Conservation (phyloP, 441 rosid species). For the Erysimum cheiri region DNA sequence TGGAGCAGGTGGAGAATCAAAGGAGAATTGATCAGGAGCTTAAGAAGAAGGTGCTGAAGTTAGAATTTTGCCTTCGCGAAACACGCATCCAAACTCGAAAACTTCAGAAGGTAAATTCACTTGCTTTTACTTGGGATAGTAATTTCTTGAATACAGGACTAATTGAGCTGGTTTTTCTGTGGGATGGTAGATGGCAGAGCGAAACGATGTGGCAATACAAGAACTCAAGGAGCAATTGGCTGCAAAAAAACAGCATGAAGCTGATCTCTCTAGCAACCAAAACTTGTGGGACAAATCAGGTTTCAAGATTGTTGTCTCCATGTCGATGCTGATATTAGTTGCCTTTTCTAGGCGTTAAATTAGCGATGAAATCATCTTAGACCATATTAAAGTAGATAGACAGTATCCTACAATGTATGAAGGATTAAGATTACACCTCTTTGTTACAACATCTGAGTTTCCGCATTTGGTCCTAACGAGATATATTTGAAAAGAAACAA, state of each 20-base stretch:
- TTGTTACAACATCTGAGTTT: conserved; percentile 32
- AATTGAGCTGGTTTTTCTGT: conserved; percentile 4
- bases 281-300: conserved; percentile 90
- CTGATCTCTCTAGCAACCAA: conserved; percentile 48
- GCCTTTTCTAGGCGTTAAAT: conserved; percentile 69
- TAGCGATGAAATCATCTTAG: not conserved
- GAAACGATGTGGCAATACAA: conserved; percentile 79
- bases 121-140: conserved; percentile 18
- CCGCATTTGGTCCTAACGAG: conserved; percentile 27
- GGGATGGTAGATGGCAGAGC: conserved; percentile 75
- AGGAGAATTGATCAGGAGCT: conserved; percentile 85
- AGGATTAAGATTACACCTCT: conserved; percentile 28
- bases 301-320: conserved; percentile 79
- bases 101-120: conserved; percentile 73
- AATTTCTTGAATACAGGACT: not conserved
- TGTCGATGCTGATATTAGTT: conserved; percentile 91
- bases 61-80: conserved; percentile 94
- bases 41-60: conserved; percentile 83
- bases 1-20: conserved; percentile 84
- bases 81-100: conserved; percentile 87
- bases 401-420: conserved; percentile 23
- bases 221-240: conserved; percentile 76
- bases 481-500: conserved; percentile 15
- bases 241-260: conserved; percentile 50
- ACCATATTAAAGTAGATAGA: conserved; percentile 33